phyloP scores from a whole-genome alignment of 371 early-diverging fungal species.

The Smittium culicis region DNA sequence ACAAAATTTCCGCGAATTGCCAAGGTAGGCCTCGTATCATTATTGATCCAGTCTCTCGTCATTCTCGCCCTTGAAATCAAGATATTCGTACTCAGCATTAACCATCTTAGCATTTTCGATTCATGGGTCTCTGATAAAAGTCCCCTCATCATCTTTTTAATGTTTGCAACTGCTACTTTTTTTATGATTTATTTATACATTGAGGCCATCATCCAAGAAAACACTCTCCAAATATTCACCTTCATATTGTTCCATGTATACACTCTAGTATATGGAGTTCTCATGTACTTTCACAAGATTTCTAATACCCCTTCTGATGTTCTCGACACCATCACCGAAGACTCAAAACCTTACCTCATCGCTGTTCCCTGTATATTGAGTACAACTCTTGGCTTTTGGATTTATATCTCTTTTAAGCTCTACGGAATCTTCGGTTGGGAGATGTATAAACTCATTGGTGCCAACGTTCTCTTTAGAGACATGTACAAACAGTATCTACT shows the following conservation, averaged over 20 bases:
- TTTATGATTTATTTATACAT: constrained; percentile 36
- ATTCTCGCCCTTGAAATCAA: constrained; percentile 25
- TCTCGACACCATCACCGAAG: constrained; percentile 12
- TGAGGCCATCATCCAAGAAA: constrained; percentile 39
- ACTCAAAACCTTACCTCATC: constrained; percentile 22
- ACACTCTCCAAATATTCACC: constrained; percentile 78
- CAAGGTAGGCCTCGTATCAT: constrained; percentile 10
- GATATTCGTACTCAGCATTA: constrained; percentile 28
- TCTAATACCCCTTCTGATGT: constrained; percentile 6
- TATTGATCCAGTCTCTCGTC: constrained; percentile 18
- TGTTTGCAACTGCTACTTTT: constrained; percentile 35
- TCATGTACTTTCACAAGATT: constrained; percentile 37
- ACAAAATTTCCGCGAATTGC: not conserved
- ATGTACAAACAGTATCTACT: constrained; percentile 79
- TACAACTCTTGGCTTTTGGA: constrained; percentile 24
- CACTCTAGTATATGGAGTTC: constrained; percentile 61
- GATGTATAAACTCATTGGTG: constrained; percentile 86
- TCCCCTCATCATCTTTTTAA: constrained; percentile 41
- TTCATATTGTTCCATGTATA: constrained; percentile 65
- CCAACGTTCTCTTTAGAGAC: constrained; percentile 66
- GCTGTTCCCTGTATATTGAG: constrained; percentile 35
- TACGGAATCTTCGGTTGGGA: constrained; percentile 88
- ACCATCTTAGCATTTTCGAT: constrained; percentile 22
- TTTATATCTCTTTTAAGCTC: constrained; percentile 36
- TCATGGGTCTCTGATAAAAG: constrained; percentile 33